Percentiles rank a stretch among this genome's conserved stretches.
These are phyloP conservation scores for Fragaria vesca DNA, from an alignment of 306 rosid genomes.

Conservation along the genomic window DNA sequence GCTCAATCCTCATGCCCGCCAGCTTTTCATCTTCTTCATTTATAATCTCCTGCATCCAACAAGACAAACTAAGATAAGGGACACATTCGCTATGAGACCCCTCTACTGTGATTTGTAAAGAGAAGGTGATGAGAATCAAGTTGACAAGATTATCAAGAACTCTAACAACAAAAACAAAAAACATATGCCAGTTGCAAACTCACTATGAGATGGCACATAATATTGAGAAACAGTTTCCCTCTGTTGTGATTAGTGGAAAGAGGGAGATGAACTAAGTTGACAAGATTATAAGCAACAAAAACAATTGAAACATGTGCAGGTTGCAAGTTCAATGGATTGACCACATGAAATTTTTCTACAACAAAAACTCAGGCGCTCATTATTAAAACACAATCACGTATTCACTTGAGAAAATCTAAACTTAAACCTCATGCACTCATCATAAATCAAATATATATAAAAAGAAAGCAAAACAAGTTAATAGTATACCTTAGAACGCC, in stretches of 20 bases:
- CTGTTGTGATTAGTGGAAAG: neutral
- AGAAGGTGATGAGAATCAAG: no score
- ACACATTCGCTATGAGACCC: neutral
- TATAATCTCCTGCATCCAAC: slow-evolving; percentile 47
- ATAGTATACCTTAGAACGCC: slow-evolving; percentile 35
- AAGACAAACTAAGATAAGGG: neutral
- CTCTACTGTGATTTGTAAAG: no score
- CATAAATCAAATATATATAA: neutral
- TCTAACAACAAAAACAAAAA: no score
- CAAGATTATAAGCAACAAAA: neutral
- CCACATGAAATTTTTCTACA: neutral
- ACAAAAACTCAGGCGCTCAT: neutral
- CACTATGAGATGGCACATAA: neutral
- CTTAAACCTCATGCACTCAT: neutral
- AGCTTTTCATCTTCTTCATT: slow-evolving; percentile 65
- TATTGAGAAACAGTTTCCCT: neutral
- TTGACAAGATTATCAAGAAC: no score
- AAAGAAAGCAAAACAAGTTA: neutral
- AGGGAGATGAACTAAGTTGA: neutral
- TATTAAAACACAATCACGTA: neutral
- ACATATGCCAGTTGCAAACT: no score
- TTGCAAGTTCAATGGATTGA: neutral
- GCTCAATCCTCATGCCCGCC: slow-evolving; percentile 48
- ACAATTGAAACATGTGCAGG: neutral
- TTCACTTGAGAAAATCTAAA: neutral